Percentiles rank a stretch among this genome's conserved stretches.
Conservation (phyloP, 208 protist genomes). For the Acanthamoeba healyi region DNA sequence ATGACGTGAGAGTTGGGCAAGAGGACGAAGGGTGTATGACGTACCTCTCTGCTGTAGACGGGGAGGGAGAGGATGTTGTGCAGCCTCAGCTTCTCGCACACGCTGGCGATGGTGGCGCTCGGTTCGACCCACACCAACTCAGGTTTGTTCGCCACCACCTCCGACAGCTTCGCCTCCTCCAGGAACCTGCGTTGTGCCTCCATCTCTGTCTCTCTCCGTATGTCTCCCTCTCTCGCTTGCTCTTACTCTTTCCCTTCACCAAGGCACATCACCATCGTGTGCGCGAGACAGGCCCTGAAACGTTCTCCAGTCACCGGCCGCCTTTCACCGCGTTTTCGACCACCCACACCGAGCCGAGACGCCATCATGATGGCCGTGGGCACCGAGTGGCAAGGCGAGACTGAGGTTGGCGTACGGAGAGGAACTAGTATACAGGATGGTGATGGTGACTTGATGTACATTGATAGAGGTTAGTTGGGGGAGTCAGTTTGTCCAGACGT, state of each 20-base stretch:
- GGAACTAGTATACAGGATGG: background rate
- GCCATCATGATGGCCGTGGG: too few relatives aligned
- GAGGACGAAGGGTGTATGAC: background rate
- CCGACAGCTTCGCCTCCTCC: background rate
- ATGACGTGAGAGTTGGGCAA: too few relatives aligned
- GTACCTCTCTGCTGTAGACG: slow-evolving; percentile 7
- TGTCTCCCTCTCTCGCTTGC: background rate
- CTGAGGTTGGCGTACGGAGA: background rate
- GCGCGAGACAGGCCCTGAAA: too few relatives aligned
- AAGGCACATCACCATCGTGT: too few relatives aligned
- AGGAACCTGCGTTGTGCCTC: slow-evolving; percentile 17
- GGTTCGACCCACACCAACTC: slow-evolving; percentile 25
- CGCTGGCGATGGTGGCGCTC: background rate
- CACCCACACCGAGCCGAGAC: too few relatives aligned
- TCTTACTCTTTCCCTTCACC: too few relatives aligned
- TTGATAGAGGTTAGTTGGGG: background rate
- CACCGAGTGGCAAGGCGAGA: too few relatives aligned
- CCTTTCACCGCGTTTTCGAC: too few relatives aligned
- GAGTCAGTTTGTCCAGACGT: slow-evolving; percentile 69
- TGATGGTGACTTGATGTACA: too few relatives aligned
- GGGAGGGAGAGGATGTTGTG: slow-evolving; percentile 30
- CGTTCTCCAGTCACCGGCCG: too few relatives aligned
- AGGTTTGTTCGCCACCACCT: background rate
- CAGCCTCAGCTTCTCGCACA: background rate
- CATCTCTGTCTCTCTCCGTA: background rate